Base-by-base conservation (phyloP, 768 basidiomycete genomes). In the Kwoniella sp. region DNA sequence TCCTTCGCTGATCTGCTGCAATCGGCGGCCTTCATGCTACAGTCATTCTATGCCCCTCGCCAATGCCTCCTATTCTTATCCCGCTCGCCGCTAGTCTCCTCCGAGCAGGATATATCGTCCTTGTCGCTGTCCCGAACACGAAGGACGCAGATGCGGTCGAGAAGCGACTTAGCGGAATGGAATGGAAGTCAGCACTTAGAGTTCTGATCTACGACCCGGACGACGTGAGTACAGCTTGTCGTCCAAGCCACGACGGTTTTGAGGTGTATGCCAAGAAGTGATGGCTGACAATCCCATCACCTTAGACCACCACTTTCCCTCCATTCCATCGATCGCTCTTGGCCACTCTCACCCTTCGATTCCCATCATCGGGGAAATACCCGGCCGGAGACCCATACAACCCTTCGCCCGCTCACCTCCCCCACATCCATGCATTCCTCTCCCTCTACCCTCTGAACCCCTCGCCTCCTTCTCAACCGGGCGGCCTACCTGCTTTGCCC, bases 151-250 rank as follows among this genome's bases (percentile, higher is more conserved):
- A 79, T 36, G 37, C 59, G 27, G 22, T 79, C 15, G 78, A 79
- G 67, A 68, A 59, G 51, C 63, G 67, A 33, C 55, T 79, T 7
- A 60, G 60, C 9, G 67, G 68, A 25, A 44, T 75, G 17, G 69
- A 72, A 17, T 70, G 69, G 55, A 69, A 66, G 36, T 67, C 63
- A 17, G 69, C 67, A 21, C 46, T 77, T 9, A 51, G 74, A 17
- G 78, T 77, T 0, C 49, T 77, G 40, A 73, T 77, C 15, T 77
- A 76, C 50, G 71, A 79, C 50, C 76, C 78, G 7, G 74, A 76
- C 27, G 78, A 79, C 30, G 78, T 79, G 59, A 72, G 78, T 68
- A n/a, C n/a, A n/a, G n/a, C n/a, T n/a, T n/a, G n/a, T n/a, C n/a
- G n/a, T n/a, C n/a, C n/a, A n/a, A 27, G 8, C 27, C 7, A 49